Base-by-base conservation (phyloP, 2,329 filamentous ascomycete genomes). In the Claviceps humidiphila region DNA sequence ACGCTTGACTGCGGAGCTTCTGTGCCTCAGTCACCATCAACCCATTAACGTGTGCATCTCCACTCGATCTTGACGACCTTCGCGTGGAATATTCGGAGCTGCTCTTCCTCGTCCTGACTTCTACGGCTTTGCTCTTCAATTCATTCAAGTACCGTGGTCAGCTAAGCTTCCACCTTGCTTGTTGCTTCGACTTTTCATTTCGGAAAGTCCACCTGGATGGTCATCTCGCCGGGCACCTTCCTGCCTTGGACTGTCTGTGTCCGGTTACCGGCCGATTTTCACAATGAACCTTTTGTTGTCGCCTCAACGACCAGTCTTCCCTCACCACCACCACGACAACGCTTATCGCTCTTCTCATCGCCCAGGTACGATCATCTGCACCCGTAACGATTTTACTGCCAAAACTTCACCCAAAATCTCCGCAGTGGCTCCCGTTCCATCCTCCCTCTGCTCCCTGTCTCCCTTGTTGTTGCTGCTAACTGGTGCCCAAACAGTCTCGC, bases 241-340 rank as follows among this genome's bases (percentile, higher is more conserved):
- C 44, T 14, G 24, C 47, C 34, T 42, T 9, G 16, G 30, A 40
- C 22, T 38, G 20, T 47, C 40, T 42, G 39, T 40, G 34, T 26
- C 51, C 43, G 43, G 41, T 40, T 38, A 51, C 30, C 49, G 42
- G 46, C 44, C 40, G 26, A 53, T 51, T 51, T 34, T 54, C 65
- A 75, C 57, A 53, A 84, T 84, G 81, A 82, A 82, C 66, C 72
- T 81, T 64, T 65, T 83, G 66, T 66, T 83, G 57, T 75, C 77
- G 61, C 75, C 78, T 59, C 78, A 82, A 64, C 78, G 77, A 51
- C 71, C 77, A 54, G 70, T 76, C 59, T 78, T 82, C 61, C 74
- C 76, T 63, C 76, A 78, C 59, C 77, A 78, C 58, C 76, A 78
- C 58, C 76, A 79, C 74, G 76, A 80, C 61, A 68, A 70, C 55